Conservation (phyloP, 2,329 filamentous ascomycete genomes). For the Penicillium sp. region DNA sequence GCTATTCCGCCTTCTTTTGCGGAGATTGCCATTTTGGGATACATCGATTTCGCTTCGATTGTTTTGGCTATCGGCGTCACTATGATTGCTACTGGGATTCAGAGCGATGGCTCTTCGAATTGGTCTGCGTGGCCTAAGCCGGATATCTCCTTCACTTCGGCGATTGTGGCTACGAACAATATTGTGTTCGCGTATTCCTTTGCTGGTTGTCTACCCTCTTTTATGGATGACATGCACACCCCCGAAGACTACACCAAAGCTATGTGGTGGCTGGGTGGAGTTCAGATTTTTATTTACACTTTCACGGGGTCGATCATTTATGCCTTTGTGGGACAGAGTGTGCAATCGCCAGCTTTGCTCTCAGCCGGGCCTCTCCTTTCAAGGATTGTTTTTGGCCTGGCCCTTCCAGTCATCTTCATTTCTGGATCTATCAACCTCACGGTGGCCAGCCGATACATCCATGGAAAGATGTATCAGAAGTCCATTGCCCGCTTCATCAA, state of each 20-base stretch:
- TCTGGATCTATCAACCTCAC: slow-evolving; percentile 24
- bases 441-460: slow-evolving; percentile 20
- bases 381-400: slow-evolving; percentile 12
- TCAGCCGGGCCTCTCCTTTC: slow-evolving; percentile 15
- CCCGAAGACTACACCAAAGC: slow-evolving; percentile 15
- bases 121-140: slow-evolving; percentile 17
- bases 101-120: slow-evolving; percentile 16
- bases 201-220: slow-evolving; percentile 13
- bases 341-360: slow-evolving; percentile 15
- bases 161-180: slow-evolving; percentile 14
- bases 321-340: slow-evolving; percentile 17
- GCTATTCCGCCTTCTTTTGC: slow-evolving; percentile 34
- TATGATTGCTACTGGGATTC: slow-evolving; percentile 33
- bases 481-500: slow-evolving; percentile 18
- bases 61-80: slow-evolving; percentile 31
- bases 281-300: slow-evolving; percentile 13
- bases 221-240: slow-evolving; percentile 19
- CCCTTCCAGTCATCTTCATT: slow-evolving; percentile 17
- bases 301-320: slow-evolving; percentile 14
- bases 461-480: slow-evolving; percentile 18
- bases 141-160: slow-evolving; percentile 6
- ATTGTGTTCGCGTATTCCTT: slow-evolving; percentile 19
- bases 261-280: slow-evolving; percentile 11
- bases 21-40: slow-evolving; percentile 14
- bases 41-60: slow-evolving; percentile 31